Evolutionary conservation across 768 basidiomycete species (phyloP).

Genomic region (Brasilioporus rufonigricans): DNA sequence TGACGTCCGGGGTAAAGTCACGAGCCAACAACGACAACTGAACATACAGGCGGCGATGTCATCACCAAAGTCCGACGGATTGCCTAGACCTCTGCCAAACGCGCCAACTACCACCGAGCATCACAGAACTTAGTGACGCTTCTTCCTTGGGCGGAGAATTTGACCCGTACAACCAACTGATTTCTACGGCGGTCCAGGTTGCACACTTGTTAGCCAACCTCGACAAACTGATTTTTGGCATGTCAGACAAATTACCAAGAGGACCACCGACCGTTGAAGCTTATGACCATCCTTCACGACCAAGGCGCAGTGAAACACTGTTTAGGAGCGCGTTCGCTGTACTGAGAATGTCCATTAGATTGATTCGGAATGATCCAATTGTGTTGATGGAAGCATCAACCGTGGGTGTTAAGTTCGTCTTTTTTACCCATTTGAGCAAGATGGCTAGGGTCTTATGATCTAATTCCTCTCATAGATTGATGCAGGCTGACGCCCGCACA

Average conservation of each 20-base stretch:
- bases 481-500: background rate
- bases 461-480: conserved; percentile 11
- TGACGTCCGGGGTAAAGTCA: no score
- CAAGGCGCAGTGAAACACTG: conserved; percentile 1
- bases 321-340: background rate
- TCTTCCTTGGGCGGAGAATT: background rate
- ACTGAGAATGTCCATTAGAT: conserved; percentile 4
- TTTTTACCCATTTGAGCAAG: conserved; percentile 20
- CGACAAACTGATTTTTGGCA: background rate
- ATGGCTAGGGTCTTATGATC: background rate
- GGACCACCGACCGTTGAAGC: conserved; percentile 10
- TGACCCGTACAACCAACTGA: background rate
- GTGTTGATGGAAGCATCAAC: conserved; percentile 7
- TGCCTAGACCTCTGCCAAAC: background rate
- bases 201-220: background rate
- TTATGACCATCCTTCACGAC: background rate
- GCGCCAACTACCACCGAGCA: background rate
- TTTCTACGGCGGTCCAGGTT: conserved; percentile 1
- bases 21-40: no score
- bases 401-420: conserved; percentile 3
- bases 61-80: no score
- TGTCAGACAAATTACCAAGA: conserved; percentile 3
- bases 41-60: no score
- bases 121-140: background rate
- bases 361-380: background rate